These are phyloP conservation scores for Paramecium biaurelia DNA, from an alignment of 73 alveolate species.

Conservation along the genomic window DNA sequence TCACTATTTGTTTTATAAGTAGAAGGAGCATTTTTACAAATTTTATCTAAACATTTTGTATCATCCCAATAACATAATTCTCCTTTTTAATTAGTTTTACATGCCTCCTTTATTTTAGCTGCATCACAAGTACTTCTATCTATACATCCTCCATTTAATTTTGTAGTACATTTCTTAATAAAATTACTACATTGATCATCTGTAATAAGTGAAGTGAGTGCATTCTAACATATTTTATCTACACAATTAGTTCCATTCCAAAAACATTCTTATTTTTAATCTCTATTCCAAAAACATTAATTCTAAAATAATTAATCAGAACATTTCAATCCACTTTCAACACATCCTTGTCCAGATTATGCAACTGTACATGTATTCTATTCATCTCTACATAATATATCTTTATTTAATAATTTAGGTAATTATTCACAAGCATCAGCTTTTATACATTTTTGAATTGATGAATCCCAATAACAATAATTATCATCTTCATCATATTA, in stretches of 20 bases:
- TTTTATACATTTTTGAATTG: not conserved
- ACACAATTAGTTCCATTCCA: constrained; percentile 39
- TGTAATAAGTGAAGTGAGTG: not conserved
- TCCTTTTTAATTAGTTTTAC: not conserved
- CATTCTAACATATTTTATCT: not conserved
- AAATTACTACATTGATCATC: not conserved
- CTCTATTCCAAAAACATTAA: not conserved
- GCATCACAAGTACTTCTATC: constrained; percentile 2
- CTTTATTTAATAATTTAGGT: not conserved
- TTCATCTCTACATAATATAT: not conserved
- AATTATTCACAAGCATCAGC: not conserved
- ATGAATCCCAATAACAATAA: constrained; percentile 10
- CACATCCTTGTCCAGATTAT: not conserved
- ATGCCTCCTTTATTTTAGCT: not conserved
- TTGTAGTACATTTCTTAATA: not conserved
- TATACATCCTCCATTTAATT: not conserved
- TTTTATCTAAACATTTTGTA: not conserved
- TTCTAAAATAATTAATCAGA: not conserved
- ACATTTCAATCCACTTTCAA: not conserved
- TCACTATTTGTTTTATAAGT: not conserved
- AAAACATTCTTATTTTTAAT: not conserved
- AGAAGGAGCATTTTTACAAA: constrained; percentile 9
- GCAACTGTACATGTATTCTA: not conserved
- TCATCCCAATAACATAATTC: not conserved
- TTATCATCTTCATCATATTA: not conserved